Base-by-base conservation (phyloP, 306 rosid genomes). In the Rubus idaeus region DNA sequence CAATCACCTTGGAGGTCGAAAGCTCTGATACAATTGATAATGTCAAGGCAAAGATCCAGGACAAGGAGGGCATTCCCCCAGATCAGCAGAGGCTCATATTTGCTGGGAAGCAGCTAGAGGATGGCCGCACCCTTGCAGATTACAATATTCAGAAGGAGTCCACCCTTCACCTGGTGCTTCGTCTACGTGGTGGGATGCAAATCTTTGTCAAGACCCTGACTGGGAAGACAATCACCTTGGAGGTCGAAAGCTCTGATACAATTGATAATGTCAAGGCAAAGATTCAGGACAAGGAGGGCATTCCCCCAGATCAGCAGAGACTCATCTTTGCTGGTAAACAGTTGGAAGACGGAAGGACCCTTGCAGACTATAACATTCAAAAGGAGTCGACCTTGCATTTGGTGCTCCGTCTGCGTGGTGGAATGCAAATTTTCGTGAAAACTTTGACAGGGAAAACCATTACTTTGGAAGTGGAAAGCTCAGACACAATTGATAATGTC, bases 331-430 rank as follows among this genome's bases (percentile, higher is more conserved):
- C 80, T 6, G 80, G 80, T 11, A 76, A 76, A 65, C 80, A 76
- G 80, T 66, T 66, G 4, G 80, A 68, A 53, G 75, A 77, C 26
- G 80, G 80, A 0, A 18, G 80, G 3, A 68, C 80, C 5, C 73
- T 77, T 44, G 80, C 80, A 0, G 80, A 77, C 12, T 77, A 77
- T 12, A 77, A 77, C 1, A 77, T 77, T 4, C 80, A 77, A 45
- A 77, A 77, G 49, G 80, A 77, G 2, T 77, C 80, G 0, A 77
- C 80, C 2, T 57, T 77, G 6, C 80, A 77, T 12, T 35, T 77
- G 75, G 80, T 77, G n/a, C 41, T 77, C 0, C 80, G 80, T 1
- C 44, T 77, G 26, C 80, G 80, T 57, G 80, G 80, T 35, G 80
- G 80, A 8, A 77, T 77, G 80, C 80, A 77, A 18, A 77, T 77